Evolutionary conservation across 2,329 filamentous ascomycete genomes (phyloP).

Genomic region (Westerdykella aurantiaca): DNA sequence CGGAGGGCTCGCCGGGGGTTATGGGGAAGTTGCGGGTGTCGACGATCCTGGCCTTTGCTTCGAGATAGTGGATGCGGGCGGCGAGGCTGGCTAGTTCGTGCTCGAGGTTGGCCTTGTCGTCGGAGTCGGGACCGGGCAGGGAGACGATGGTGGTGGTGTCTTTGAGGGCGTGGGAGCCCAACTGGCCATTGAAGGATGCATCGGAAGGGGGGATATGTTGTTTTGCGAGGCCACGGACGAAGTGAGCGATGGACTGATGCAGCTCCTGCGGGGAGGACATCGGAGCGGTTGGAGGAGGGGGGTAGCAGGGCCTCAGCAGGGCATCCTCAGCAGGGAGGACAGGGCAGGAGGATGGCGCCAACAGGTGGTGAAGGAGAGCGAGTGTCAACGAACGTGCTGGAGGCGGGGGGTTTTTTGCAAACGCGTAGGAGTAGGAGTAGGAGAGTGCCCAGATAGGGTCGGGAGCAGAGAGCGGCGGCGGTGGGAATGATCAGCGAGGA

Average conservation of each 20-base stretch:
- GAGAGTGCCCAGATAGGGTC: neutral
- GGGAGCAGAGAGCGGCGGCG: conserved; percentile 2
- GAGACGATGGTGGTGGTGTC: conserved; percentile 50
- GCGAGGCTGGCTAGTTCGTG: conserved; percentile 74
- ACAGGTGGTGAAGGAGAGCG: too few species aligned
- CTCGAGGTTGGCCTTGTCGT: conserved; percentile 74
- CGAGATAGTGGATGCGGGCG: conserved; percentile 72
- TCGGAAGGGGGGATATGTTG: conserved; percentile 41
- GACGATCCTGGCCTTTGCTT: conserved; percentile 64
- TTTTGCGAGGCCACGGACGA: conserved; percentile 47
- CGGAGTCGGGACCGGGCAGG: conserved; percentile 69
- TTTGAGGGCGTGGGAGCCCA: conserved; percentile 48
- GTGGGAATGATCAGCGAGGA: neutral
- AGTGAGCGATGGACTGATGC: conserved; percentile 34
- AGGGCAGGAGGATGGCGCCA: neutral
- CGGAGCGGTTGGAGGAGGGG: neutral
- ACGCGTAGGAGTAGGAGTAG: conserved; percentile 3
- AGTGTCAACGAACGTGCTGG: neutral
- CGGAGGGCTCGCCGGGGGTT: conserved; percentile 66
- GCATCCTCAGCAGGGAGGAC: neutral
- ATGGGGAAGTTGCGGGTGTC: conserved; percentile 62
- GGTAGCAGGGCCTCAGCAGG: neutral
- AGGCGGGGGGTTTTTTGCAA: neutral
- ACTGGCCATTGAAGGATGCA: conserved; percentile 41
- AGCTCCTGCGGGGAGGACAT: conserved; percentile 32